Evolutionary conservation across 768 basidiomycete genomes (phyloP).

Genomic region (Kondoa subrosea): DNA sequence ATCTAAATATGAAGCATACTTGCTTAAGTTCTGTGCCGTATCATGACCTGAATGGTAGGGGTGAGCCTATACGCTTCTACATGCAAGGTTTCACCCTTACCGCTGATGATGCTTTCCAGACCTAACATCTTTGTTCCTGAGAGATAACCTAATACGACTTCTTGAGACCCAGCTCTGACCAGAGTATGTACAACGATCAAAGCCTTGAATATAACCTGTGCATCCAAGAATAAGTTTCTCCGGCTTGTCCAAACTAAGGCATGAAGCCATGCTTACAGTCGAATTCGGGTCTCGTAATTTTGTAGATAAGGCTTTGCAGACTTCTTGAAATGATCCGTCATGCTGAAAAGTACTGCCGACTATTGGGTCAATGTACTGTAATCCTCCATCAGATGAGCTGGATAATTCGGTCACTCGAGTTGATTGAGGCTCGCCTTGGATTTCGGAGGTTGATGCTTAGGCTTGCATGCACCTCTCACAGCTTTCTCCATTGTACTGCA

Average conservation of each 20-base stretch:
- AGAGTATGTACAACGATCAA: constrained; percentile 87
- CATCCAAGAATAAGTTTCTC: constrained; percentile 14
- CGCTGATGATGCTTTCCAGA: constrained; percentile 53
- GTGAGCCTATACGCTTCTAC: background rate
- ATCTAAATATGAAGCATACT: constrained; percentile 78
- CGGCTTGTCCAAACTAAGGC: background rate
- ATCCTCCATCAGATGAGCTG: background rate
- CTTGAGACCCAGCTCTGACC: constrained; percentile 90
- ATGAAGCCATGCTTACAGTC: constrained; percentile 43
- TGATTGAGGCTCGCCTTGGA: background rate
- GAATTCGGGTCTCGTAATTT: constrained; percentile 81
- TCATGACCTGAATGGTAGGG: constrained; percentile 47
- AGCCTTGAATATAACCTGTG: constrained; percentile 90
- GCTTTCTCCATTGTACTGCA: background rate
- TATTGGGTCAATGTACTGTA: constrained; percentile 85
- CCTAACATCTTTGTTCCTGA: constrained; percentile 62
- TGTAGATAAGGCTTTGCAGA: constrained; percentile 70
- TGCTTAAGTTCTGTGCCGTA: constrained; percentile 66
- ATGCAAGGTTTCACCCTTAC: background rate
- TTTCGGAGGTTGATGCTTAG: background rate
- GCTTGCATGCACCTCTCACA: background rate
- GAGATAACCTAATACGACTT: constrained; percentile 72
- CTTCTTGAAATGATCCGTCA: constrained; percentile 80
- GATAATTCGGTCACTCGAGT: background rate
- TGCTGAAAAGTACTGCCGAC: constrained; percentile 93